Conservation (phyloP, 148 eudicot species). For the Pharnaceum exiguum region DNA sequence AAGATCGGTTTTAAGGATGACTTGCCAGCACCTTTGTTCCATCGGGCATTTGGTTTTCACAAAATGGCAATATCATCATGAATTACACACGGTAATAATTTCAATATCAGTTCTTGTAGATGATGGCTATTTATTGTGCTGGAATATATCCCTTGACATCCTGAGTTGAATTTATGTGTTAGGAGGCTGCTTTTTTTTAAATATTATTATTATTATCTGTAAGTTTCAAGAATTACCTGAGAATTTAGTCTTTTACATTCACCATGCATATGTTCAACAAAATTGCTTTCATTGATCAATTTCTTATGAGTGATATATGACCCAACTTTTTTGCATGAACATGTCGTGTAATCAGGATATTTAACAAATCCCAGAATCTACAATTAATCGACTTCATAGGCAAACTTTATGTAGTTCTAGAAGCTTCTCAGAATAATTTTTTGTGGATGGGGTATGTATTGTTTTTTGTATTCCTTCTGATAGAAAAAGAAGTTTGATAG, state of each 20-base stretch:
- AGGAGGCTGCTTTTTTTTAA: neutral
- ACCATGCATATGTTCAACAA: no score
- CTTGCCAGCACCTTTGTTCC: neutral
- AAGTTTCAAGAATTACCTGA: no score
- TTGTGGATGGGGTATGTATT: neutral
- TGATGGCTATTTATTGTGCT: slow-evolving; percentile 1
- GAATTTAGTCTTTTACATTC: no score
- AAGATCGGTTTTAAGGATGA: neutral
- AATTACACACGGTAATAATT: no score
- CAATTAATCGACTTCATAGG: neutral
- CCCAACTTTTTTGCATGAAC: neutral
- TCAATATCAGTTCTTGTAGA: neutral
- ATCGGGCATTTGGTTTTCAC: neutral
- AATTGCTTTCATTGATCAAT: no score
- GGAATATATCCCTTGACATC: neutral
- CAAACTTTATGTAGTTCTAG: neutral
- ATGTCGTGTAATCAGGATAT: neutral
- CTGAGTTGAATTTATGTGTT: neutral
- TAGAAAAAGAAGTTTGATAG: neutral
- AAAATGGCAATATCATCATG: neutral
- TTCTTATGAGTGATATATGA: neutral
- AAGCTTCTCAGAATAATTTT: neutral
- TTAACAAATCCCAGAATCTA: slow-evolving; percentile 2
- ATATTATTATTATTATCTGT: no score
- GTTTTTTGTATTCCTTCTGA: neutral